Conservation (phyloP, 2,329 filamentous ascomycete species). For the Hypoxylon sp. region DNA sequence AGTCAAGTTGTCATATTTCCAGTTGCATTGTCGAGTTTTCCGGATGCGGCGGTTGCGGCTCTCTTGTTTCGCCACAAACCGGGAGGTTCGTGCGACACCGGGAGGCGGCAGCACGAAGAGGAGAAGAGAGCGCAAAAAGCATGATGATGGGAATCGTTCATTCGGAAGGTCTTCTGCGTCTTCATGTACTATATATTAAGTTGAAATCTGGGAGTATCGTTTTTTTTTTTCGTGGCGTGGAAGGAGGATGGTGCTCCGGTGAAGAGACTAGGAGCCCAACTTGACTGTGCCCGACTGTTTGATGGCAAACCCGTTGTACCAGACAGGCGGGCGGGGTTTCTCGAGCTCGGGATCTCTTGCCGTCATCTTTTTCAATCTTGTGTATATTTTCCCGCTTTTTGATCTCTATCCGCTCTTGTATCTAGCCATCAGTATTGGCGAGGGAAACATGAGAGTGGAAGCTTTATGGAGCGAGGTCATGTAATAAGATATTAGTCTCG, state of each 20-base stretch:
- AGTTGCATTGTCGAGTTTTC: constrained; percentile 35
- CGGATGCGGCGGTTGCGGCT: constrained; percentile 42
- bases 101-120: constrained; percentile 48
- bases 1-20: constrained; percentile 22
- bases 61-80: constrained; percentile 40
- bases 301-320: constrained; percentile 38
- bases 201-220: constrained; percentile 29
- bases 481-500: constrained; percentile 42
- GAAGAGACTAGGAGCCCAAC: constrained; percentile 28
- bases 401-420: constrained; percentile 41
- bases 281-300: constrained; percentile 34
- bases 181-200: constrained; percentile 47
- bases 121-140: constrained; percentile 34
- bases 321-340: constrained; percentile 36
- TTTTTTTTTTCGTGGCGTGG: constrained; percentile 33
- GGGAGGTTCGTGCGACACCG: constrained; percentile 45
- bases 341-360: constrained; percentile 38
- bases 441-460: constrained; percentile 31
- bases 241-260: constrained; percentile 22
- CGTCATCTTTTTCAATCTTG: constrained; percentile 38
- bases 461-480: constrained; percentile 37
- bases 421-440: constrained; percentile 36
- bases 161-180: constrained; percentile 35
- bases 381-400: constrained; percentile 44
- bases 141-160: constrained; percentile 41